phyloP scores from a whole-genome alignment of 768 basidiomycete species.

The Gloeophyllum trabeum region DNA sequence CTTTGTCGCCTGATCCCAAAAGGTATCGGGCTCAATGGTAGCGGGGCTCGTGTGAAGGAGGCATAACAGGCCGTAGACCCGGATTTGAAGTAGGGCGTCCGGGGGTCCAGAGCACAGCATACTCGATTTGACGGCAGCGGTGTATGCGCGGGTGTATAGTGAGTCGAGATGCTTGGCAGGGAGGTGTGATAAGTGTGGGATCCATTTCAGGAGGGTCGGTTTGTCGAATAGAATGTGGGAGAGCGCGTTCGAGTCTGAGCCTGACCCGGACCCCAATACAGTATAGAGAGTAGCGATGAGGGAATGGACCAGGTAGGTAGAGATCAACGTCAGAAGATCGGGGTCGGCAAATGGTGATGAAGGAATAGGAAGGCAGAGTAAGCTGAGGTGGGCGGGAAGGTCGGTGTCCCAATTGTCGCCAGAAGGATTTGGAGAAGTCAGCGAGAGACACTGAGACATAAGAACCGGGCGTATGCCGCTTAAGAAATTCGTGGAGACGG shows the following conservation, averaged over 20 bases:
- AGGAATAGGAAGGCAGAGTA: slow-evolving; percentile 35
- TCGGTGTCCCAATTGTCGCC: background rate
- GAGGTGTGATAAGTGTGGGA: slow-evolving; percentile 28
- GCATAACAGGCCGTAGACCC: slow-evolving; percentile 33
- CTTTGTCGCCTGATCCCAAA: slow-evolving; percentile 57
- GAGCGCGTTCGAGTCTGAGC: slow-evolving; percentile 12
- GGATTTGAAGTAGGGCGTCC: slow-evolving; percentile 6
- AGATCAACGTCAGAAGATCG: slow-evolving; percentile 33
- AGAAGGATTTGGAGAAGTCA: background rate
- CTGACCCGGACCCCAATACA: slow-evolving; percentile 8
- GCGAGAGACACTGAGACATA: slow-evolving; percentile 10
- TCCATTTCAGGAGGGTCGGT: slow-evolving; percentile 40
- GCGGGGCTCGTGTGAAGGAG: slow-evolving; percentile 34
- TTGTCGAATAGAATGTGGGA: slow-evolving; percentile 18
- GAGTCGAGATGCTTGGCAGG: slow-evolving; percentile 45
- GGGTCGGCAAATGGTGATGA: slow-evolving; percentile 14
- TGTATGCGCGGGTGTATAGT: slow-evolving; percentile 50
- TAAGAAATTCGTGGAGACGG: slow-evolving; percentile 34
- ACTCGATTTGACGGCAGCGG: slow-evolving; percentile 20
- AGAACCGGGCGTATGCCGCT: slow-evolving; percentile 29
- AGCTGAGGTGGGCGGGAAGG: slow-evolving; percentile 11
- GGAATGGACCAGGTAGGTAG: slow-evolving; percentile 48
- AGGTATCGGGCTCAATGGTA: slow-evolving; percentile 35
- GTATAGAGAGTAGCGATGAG: slow-evolving; percentile 28
- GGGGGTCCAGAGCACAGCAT: background rate